Conservation (phyloP, 1,284 basidiomycete species). For the Rugosomyces carneus region DNA sequence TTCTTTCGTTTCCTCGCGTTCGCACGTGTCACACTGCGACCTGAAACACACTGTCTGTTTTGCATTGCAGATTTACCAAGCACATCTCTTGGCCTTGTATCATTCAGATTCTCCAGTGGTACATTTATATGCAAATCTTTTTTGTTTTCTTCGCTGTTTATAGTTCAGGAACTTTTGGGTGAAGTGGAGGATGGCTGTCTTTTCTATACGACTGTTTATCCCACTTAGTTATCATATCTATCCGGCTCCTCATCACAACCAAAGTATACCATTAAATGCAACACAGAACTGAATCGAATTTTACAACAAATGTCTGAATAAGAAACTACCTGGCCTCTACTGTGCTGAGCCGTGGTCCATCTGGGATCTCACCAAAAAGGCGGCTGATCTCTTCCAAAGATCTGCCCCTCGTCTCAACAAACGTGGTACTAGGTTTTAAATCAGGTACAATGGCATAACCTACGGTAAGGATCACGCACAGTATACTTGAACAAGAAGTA, state of each 20-base stretch:
- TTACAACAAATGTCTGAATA: background rate
- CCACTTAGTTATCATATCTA: conserved; percentile 12
- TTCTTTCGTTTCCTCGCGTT: no score
- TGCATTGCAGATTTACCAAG: no score
- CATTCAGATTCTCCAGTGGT: background rate
- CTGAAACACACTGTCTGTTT: no score
- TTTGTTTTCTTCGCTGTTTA: conserved; percentile 3
- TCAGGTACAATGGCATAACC: background rate
- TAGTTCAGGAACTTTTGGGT: conserved; percentile 7
- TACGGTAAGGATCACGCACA: background rate
- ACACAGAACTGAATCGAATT: background rate
- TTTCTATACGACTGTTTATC: conserved; percentile 1
- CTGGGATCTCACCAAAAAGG: conserved; percentile 5
- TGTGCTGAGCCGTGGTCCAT: background rate
- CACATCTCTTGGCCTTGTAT: background rate
- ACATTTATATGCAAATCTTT: conserved; percentile 5
- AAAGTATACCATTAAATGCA: conserved; percentile 1
- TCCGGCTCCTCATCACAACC: background rate
- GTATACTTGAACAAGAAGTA: background rate
- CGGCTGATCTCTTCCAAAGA: conserved; percentile 10
- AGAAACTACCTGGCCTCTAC: background rate
- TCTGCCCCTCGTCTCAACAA: conserved; percentile 11
- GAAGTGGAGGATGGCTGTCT: conserved; percentile 3
- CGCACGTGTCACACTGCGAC: no score
- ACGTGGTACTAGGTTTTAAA: conserved; percentile 3